phyloP scores from a whole-genome alignment of 176 grass and related monocot genomes.

The Cocos nucifera region DNA sequence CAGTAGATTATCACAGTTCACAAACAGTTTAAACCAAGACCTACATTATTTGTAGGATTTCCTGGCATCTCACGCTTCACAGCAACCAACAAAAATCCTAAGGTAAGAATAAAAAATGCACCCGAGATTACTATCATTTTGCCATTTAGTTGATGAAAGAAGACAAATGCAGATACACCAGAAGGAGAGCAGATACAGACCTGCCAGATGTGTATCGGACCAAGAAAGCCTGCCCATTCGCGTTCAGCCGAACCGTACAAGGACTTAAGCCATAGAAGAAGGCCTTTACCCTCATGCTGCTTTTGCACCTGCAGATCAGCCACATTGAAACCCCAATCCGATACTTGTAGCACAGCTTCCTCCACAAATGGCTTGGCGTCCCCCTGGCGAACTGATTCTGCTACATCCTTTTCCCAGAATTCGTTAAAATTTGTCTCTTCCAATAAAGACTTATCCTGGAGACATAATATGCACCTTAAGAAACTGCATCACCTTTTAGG shows the following conservation, averaged over 20 bases:
- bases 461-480: background rate
- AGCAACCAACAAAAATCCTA: too few species aligned
- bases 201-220: constrained; percentile 98
- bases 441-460: constrained; percentile 69
- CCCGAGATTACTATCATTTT: too few species aligned
- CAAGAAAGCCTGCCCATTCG: constrained; percentile 87
- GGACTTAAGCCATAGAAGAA: constrained; percentile 65
- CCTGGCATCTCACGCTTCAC: too few species aligned
- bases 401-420: constrained; percentile 80
- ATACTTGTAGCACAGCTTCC: constrained; percentile 89
- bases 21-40: too few species aligned
- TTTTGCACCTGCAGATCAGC: constrained; percentile 90
- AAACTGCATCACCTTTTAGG: constrained; percentile 3
- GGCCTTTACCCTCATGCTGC: constrained; percentile 36
- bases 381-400: constrained; percentile 72
- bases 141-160: too few species aligned
- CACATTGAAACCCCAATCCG: constrained; percentile 79
- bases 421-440: constrained; percentile 51
- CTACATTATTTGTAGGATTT: too few species aligned
- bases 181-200: constrained; percentile 23
- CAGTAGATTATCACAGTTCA: too few species aligned
- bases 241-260: constrained; percentile 50
- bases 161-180: too few species aligned
- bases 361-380: constrained; percentile 57
- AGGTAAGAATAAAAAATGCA: too few species aligned